Evolutionary conservation across 495 filamentous ascomycete genomes (phyloP), one percentile per base, ranked within the genome.

Genomic region (Aspergillus wentii): DNA sequence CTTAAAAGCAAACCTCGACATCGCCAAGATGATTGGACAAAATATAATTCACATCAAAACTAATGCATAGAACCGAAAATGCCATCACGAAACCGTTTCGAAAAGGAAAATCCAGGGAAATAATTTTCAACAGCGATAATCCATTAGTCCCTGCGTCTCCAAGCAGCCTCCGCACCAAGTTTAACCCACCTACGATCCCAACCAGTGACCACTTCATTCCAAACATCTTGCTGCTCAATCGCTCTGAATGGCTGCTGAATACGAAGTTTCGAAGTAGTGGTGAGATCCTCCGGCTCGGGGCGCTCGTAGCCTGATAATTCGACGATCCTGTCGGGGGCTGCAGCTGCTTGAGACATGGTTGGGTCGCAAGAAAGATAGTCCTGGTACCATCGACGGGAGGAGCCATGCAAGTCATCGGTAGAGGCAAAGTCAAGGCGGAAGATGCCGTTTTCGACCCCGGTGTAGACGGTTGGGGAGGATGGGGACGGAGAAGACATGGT

Each of bases 401-500:
- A 33, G 9, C 64, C 62, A 3, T 52, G 48, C 22, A 70, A 25
- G 29, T 72, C 68, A 44, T 70, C 66, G 1, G 64, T 68, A 0
- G 67, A 71, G 5, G 62, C 64, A 49, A 82, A 71, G 28, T 76
- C 73, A 2, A 83, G 54, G 16, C 72, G 65, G 5, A 79, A 39
- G 1, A 82, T 57, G 0, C 62, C 59, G 33, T 71, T 66, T 32
- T 72, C 71, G 11, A 80, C 50, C 8, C 79, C 79, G 11, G 72
- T 68, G 52, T 75, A 83, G n/a, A 82, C 49, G 11, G 66, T 72
- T 14, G 75, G 66, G 1, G 76, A 80, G 19, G 52, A 58, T 1
- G 68, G 49, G 2, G 78, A 80, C 1, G 79, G 75, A 3, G 70
- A 67, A 9, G 74, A 77, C 51, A 83, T 68, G 30, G 68, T 66